Conservation (phyloP, 2,329 filamentous ascomycete genomes). For the Cylindrodendrum hubeiense region DNA sequence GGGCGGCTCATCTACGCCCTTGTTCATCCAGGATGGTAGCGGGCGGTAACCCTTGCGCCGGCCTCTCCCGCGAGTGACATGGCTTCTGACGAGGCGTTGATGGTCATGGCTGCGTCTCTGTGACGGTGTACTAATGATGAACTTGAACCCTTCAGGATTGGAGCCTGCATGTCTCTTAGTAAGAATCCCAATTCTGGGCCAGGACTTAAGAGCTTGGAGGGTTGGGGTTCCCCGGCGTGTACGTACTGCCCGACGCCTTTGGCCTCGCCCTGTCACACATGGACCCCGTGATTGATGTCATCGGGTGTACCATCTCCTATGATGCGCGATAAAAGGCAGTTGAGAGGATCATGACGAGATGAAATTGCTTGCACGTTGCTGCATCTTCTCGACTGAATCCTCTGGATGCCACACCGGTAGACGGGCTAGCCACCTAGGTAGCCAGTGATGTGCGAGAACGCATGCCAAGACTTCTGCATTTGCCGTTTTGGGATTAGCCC, state of each 20-base stretch:
- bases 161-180: neutral
- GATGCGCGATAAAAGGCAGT: no score
- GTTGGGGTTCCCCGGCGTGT: neutral
- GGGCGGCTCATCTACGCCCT: neutral
- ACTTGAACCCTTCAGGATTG: conserved; percentile 17
- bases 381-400: no score
- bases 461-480: conserved; percentile 14
- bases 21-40: conserved; percentile 32
- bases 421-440: no score
- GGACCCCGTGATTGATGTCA: neutral
- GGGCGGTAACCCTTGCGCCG: neutral
- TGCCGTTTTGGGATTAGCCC: conserved; percentile 1
- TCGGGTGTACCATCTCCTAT: no score
- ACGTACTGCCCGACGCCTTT: neutral
- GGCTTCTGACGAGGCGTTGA: conserved; percentile 22
- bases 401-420: no score
- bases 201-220: neutral
- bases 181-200: neutral
- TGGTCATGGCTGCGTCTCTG: neutral
- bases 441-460: neutral
- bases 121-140: conserved; percentile 19
- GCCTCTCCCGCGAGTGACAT: conserved; percentile 3
- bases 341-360: no score
- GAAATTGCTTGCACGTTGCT: no score
- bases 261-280: neutral